Evolutionary conservation across 2,329 filamentous ascomycete species (phyloP).

Genomic region (Fusarium compactum): DNA sequence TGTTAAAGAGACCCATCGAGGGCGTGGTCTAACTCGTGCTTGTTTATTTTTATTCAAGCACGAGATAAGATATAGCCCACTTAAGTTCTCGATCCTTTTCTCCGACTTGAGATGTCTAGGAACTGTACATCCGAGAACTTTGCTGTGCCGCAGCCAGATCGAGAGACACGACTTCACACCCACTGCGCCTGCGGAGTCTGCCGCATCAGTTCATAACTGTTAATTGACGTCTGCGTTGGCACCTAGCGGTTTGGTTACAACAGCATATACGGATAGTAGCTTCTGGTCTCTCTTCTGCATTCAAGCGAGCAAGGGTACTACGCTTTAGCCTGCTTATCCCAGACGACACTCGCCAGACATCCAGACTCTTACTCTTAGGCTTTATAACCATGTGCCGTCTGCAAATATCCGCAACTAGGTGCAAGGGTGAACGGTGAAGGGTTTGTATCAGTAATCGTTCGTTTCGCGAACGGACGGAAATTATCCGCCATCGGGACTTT

Average conservation of each 20-base stretch:
- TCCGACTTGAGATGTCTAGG: slow-evolving; percentile 16
- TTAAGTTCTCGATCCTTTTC: slow-evolving; percentile 20
- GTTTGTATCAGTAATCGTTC: neutral
- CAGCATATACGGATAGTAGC: neutral
- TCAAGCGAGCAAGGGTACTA: neutral
- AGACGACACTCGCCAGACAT: neutral
- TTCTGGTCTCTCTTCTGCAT: neutral
- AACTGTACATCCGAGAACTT: neutral
- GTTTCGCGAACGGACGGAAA: neutral
- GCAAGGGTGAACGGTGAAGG: neutral
- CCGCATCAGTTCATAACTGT: slow-evolving; percentile 11
- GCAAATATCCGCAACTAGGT: slow-evolving; percentile 15
- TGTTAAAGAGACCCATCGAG: slow-evolving; percentile 2
- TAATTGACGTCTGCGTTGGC: neutral
- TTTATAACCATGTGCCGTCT: slow-evolving; percentile 4
- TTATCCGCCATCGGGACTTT: neutral
- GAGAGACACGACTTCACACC: neutral
- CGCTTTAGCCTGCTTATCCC: neutral
- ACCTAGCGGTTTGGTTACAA: neutral
- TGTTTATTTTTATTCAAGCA: neutral
- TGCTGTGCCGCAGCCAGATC: slow-evolving; percentile 5
- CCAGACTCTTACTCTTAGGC: neutral
- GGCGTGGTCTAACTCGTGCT: neutral
- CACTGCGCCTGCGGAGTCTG: neutral
- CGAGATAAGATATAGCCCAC: slow-evolving; percentile 14